Evolutionary conservation across 805 yeast species (phyloP), one percentile per base, ranked within the genome.

Genomic region (Schizosaccharomyces lindneri): DNA sequence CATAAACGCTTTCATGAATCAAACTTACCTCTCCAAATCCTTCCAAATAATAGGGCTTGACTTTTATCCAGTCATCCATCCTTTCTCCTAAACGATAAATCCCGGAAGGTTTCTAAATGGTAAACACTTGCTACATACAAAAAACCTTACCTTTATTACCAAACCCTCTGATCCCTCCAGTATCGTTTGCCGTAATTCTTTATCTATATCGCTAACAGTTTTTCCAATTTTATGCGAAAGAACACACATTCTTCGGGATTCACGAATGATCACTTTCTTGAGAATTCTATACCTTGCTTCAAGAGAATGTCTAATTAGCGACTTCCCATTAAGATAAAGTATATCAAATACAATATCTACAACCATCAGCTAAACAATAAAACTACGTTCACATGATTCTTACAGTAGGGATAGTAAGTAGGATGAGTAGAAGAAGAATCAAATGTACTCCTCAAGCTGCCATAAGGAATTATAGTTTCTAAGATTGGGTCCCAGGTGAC

Each of bases 1-100:
- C 27, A 27, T 27, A 11, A 55, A 13, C 4, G 5, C 5, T n/a
- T 24, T 5, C 3, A 27, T 17, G 27, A 9, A 21, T 21, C 15
- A 32, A 9, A 17, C 31, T 55, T 9, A 55, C 59, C 65, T 88
- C 95, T 9, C 95, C 95, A 70, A 85, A 84, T 63, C 84, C 87
- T 62, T 81, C 84, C 61, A 88, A 73, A 68, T 88, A 89, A 66
- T 89, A 96, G 0, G 97, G 97, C 69, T 90, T 90, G 1, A 90
- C 79, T 68, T 90, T 90, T 17, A 87, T 74, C 95, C 97, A 90
- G n/a, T 76, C 72, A 19, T 77, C 78, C 55, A 76, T 75, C 60
- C 87, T 73, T 43, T 76, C 78, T n/a, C 81, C 86, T 17, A 85
- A 75, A 2, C 72, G 68, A 69, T 90, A 90, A 17, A 69, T 72